Evolutionary conservation across 176 grass and related monocot genomes (phyloP).

Genomic region (Guadua angustifolia): DNA sequence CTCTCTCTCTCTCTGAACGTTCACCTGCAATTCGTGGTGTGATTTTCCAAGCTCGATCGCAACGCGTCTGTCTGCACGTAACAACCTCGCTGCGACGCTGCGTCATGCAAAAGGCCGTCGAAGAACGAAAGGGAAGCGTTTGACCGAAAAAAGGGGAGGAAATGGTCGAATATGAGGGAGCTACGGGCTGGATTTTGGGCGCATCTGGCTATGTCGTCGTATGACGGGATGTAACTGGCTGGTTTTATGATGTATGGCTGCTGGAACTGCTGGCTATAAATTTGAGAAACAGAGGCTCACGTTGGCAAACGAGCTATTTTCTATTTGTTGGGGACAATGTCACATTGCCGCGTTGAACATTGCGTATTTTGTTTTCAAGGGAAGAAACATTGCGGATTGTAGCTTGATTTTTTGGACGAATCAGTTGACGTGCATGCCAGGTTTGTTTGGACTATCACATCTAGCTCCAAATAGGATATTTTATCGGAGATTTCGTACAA

Average conservation of each 20-base stretch:
- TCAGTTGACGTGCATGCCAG: rapidly evolving
- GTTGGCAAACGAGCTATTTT: not conserved
- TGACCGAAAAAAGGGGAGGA: not conserved
- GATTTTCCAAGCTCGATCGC: not conserved
- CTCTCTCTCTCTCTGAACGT: not conserved
- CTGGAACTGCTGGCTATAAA: conserved; percentile 17
- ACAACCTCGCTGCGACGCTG: conserved; percentile 18
- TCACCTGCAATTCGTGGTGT: not conserved
- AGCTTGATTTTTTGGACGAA: not conserved
- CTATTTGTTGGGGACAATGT: not conserved
- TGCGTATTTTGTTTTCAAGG: too few relatives aligned
- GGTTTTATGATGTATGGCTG: conserved; percentile 13
- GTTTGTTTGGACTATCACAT: not conserved
- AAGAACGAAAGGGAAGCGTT: not conserved
- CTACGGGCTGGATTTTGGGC: not conserved
- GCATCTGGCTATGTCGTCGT: not conserved
- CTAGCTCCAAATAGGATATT: not conserved
- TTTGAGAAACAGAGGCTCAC: conserved; percentile 17
- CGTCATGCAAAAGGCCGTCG: conserved; percentile 31
- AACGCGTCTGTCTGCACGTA: not conserved
- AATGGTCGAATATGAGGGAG: not conserved
- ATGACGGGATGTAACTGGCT: conserved; percentile 15
- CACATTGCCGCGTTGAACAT: too few relatives aligned
- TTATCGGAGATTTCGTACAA: not conserved
- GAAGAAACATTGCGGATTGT: too few relatives aligned